Conservation (phyloP, 1,284 basidiomycete species). For the Marasmius fiardii region DNA sequence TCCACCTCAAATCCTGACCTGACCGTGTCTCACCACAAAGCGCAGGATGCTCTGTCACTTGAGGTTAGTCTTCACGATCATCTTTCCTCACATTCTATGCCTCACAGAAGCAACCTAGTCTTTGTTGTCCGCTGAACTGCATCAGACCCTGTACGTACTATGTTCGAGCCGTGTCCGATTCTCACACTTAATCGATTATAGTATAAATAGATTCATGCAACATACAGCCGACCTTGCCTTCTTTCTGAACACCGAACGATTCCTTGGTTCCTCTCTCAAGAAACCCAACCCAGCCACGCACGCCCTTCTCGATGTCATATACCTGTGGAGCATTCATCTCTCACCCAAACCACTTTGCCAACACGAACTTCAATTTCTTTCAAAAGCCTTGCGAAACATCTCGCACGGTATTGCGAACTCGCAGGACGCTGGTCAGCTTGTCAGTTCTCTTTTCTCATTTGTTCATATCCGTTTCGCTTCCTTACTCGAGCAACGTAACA, state of each 20-base stretch:
- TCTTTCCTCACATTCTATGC: too few relatives aligned
- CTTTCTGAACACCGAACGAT: conserved; percentile 35
- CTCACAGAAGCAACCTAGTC: neutral
- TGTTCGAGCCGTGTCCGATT: too few relatives aligned
- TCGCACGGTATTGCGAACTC: neutral
- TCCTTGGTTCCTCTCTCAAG: conserved; percentile 18
- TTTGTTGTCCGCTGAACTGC: neutral
- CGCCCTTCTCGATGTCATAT: neutral
- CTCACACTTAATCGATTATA: too few relatives aligned
- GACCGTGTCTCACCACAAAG: neutral
- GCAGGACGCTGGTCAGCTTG: too few relatives aligned
- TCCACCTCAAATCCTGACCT: neutral
- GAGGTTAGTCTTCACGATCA: neutral
- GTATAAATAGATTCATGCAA: conserved; percentile 31
- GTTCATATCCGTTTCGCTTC: too few relatives aligned
- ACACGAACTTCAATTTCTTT: neutral
- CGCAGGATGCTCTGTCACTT: neutral
- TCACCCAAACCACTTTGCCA: neutral
- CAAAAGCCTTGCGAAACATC: neutral
- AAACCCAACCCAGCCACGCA: neutral
- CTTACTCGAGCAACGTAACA: too few relatives aligned
- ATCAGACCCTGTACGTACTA: neutral
- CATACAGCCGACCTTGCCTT: conserved; percentile 36
- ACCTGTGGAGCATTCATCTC: neutral
- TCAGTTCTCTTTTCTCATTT: too few relatives aligned